phyloP scores from a whole-genome alignment of 2,329 filamentous ascomycete species.

The Mycocentrospora acerina region DNA sequence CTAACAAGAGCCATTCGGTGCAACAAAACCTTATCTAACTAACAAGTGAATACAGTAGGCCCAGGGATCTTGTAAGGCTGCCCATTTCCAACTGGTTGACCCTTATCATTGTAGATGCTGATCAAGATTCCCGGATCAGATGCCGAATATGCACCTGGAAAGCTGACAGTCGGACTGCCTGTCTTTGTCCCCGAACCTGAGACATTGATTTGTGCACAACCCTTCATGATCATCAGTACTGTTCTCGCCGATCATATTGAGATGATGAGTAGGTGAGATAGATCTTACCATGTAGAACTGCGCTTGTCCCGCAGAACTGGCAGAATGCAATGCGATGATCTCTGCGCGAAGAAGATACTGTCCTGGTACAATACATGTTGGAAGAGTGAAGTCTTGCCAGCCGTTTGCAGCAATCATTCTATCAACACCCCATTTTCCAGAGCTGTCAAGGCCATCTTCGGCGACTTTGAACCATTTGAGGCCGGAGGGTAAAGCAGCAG shows the following conservation, averaged over 20 bases:
- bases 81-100: slow-evolving; percentile 10
- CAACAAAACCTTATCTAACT: too few species aligned
- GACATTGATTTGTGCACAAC: slow-evolving; percentile 38
- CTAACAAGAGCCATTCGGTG: too few species aligned
- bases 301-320: slow-evolving; percentile 35
- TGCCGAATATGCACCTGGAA: slow-evolving; percentile 37
- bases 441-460: slow-evolving; percentile 43
- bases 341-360: slow-evolving; percentile 48
- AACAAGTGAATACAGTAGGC: slow-evolving; percentile 54
- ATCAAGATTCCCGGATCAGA: slow-evolving; percentile 34
- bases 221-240: slow-evolving; percentile 26
- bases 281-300: slow-evolving; percentile 47
- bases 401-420: slow-evolving; percentile 50
- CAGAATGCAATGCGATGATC: slow-evolving; percentile 48
- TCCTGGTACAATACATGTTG: slow-evolving; percentile 37
- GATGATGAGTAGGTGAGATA: too few species aligned
- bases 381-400: slow-evolving; percentile 48
- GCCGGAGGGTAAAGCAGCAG: slow-evolving; percentile 38
- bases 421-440: slow-evolving; percentile 53
- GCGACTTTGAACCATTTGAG: slow-evolving; percentile 47
- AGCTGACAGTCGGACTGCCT: slow-evolving; percentile 27
- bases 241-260: too few species aligned
- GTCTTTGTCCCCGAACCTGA: slow-evolving; percentile 18
- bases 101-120: slow-evolving; percentile 30
- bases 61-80: slow-evolving; percentile 52